A percentile compares a stretch with the other conserved stretches of the same genome.
Conservation (phyloP, 306 rosid genomes). For the Vicia sativa region DNA sequence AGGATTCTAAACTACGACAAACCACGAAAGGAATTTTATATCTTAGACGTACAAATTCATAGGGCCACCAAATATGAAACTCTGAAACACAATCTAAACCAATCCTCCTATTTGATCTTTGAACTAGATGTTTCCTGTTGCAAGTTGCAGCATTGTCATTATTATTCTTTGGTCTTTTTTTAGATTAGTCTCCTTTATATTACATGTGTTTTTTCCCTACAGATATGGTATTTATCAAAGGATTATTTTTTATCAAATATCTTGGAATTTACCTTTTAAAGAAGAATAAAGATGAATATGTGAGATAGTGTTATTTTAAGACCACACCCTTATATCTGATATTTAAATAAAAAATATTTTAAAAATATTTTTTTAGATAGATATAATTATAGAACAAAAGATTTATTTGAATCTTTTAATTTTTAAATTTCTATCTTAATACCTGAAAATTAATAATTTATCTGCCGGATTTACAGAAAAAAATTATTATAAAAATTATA, state of each 20-base stretch:
- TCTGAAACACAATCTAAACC: constrained; percentile 44
- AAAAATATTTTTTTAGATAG: neutral
- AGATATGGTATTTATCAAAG: neutral
- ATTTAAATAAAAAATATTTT: neutral
- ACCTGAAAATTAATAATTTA: too few species aligned
- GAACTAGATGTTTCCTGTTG: neutral
- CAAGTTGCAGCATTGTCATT: neutral
- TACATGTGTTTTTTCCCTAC: neutral
- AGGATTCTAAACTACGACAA: constrained; percentile 26
- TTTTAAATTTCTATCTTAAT: too few species aligned
- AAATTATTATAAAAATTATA: too few species aligned
- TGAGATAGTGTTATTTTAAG: too few species aligned
- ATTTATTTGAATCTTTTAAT: too few species aligned
- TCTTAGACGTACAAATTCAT: constrained; percentile 38
- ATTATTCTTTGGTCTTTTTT: neutral
- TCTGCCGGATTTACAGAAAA: too few species aligned
- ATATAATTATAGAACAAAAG: too few species aligned
- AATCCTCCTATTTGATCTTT: constrained; percentile 6
- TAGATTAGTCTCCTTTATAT: neutral
- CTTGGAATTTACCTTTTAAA: too few species aligned
- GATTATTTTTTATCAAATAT: too few species aligned
- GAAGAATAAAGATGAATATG: too few species aligned
- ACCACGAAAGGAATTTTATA: constrained; percentile 34
- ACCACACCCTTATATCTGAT: too few species aligned
- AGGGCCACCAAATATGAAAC: constrained; percentile 54